Conservation (phyloP, 1,139 yeast species). For the Diutina sp. region DNA sequence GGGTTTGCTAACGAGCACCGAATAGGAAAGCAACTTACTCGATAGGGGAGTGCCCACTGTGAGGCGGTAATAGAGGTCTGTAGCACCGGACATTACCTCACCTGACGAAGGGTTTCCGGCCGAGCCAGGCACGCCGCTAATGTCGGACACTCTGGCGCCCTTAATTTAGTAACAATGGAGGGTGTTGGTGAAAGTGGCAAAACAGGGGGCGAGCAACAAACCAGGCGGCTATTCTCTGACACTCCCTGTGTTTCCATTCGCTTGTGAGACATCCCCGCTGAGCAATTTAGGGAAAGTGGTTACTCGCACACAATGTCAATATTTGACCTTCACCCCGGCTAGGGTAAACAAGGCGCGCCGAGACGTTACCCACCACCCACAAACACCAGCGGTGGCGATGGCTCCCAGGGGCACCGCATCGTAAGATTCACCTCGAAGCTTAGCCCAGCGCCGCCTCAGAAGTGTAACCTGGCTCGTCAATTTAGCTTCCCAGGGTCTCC, state of each 20-base stretch:
- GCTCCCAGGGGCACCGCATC: not conserved
- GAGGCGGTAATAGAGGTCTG: not conserved
- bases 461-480: not conserved
- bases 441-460: not conserved
- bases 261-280: not conserved
- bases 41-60: not conserved
- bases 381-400: not conserved
- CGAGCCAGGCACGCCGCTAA: not conserved
- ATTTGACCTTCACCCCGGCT: not conserved
- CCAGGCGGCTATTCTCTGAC: not conserved
- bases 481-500: not conserved
- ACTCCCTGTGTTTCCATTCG: not conserved
- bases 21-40: slow-evolving; percentile 2
- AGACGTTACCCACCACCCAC: not conserved
- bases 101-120: not conserved
- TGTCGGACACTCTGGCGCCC: not conserved
- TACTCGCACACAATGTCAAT: not conserved
- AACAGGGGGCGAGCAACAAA: not conserved
- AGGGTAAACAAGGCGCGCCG: not conserved
- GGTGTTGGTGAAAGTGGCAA: not conserved
- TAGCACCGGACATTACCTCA: not conserved
- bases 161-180: not conserved
- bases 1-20: not conserved
- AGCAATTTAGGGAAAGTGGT: not conserved
- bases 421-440: not conserved